Percentiles rank a stretch among this genome's conserved stretches.
Conservation (phyloP, 352 stramenopile genomes). For the Phytophthora citrophthora region DNA sequence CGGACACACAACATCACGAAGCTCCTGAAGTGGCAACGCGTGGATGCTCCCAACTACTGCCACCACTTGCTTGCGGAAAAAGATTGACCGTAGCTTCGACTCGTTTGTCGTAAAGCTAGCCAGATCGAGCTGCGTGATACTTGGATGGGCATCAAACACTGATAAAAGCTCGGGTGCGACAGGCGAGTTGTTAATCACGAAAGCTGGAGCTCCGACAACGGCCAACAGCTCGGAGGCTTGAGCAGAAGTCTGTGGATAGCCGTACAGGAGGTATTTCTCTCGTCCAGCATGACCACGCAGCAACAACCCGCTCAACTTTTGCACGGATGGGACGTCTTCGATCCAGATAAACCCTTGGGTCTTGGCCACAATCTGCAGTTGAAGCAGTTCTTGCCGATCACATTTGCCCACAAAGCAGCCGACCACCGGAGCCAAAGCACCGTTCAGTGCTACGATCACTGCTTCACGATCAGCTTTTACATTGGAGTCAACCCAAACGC, state of each 20-base stretch:
- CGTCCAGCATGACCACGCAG: slow-evolving; percentile 23
- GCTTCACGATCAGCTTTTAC: neutral
- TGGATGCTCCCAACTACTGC: slow-evolving; percentile 34
- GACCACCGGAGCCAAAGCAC: slow-evolving; percentile 23
- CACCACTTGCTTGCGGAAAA: slow-evolving; percentile 47
- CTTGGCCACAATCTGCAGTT: slow-evolving; percentile 23
- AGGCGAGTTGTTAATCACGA: slow-evolving; percentile 28
- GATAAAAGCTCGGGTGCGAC: slow-evolving; percentile 16
- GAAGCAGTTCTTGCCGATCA: slow-evolving; percentile 9
- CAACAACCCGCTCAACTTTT: slow-evolving; percentile 29
- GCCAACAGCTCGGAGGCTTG: slow-evolving; percentile 26
- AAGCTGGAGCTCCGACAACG: slow-evolving; percentile 20
- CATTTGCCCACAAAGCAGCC: slow-evolving; percentile 41
- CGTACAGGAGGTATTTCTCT: slow-evolving; percentile 40
- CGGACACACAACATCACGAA: slow-evolving; percentile 24
- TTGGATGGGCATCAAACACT: slow-evolving; percentile 29
- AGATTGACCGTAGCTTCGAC: slow-evolving; percentile 22
- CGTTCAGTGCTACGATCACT: slow-evolving; percentile 6
- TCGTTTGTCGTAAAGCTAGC: slow-evolving; percentile 1
- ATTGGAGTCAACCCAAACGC: slow-evolving; percentile 23
- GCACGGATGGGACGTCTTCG: slow-evolving; percentile 10
- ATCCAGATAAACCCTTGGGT: slow-evolving; percentile 39
- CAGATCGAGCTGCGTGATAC: slow-evolving; percentile 41
- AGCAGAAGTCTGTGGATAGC: slow-evolving; percentile 34
- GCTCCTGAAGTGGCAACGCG: slow-evolving; percentile 14